Conservation (phyloP, 352 stramenopile genomes). For the Globisporangium yorkense region DNA sequence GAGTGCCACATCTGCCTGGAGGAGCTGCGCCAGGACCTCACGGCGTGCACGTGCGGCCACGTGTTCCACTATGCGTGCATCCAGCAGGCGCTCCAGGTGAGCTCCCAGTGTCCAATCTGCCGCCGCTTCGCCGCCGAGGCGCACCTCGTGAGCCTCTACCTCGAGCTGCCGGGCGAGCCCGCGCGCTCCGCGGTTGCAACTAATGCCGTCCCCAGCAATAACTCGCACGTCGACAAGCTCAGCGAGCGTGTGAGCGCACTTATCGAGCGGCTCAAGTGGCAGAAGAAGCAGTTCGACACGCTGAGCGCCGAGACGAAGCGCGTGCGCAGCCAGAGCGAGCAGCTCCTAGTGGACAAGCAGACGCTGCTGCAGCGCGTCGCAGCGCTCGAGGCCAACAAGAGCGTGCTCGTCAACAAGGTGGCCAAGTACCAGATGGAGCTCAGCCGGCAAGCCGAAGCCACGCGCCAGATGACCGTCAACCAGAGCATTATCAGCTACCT, state of each 20-base stretch:
- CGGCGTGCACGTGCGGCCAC: conserved; percentile 58
- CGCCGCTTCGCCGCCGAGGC: conserved; percentile 30
- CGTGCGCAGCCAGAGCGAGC: conserved; percentile 55
- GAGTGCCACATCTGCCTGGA: conserved; percentile 84
- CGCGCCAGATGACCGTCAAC: conserved; percentile 46
- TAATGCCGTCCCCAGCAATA: neutral
- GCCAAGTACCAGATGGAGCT: conserved; percentile 75
- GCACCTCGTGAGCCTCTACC: conserved; percentile 60
- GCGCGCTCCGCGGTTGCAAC: neutral
- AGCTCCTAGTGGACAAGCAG: conserved; percentile 59
- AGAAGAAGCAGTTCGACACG: conserved; percentile 71
- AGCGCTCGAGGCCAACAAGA: conserved; percentile 39
- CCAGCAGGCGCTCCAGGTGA: conserved; percentile 66
- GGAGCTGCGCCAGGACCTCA: conserved; percentile 56
- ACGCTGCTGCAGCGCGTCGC: conserved; percentile 42
- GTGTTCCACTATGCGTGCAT: conserved; percentile 72
- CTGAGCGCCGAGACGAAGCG: conserved; percentile 51
- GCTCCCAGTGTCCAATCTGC: conserved; percentile 70
- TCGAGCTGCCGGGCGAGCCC: conserved; percentile 40
- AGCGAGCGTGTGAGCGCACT: conserved; percentile 49
- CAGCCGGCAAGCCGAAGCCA: conserved; percentile 47
- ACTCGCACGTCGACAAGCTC: conserved; percentile 30
- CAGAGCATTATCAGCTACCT: conserved; percentile 72
- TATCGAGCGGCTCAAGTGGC: conserved; percentile 68
- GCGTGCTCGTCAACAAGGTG: conserved; percentile 60